Evolutionary conservation across 1,284 basidiomycete species (phyloP).

Genomic region (Rhodotorula sp.): DNA sequence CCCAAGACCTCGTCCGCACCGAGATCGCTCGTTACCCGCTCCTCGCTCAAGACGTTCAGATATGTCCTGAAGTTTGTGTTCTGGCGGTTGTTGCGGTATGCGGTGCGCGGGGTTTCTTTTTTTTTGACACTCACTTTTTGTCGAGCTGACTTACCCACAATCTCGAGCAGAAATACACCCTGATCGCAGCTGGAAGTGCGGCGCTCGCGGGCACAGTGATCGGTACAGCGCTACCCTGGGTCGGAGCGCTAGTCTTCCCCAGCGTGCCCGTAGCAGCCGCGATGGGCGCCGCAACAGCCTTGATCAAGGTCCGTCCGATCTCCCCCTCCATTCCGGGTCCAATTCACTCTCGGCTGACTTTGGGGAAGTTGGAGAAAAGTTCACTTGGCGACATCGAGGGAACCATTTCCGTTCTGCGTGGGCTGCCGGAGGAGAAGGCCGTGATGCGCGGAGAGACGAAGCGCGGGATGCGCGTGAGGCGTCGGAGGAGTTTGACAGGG

Average conservation of each 20-base stretch:
- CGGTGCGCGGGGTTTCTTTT: no score
- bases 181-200: conserved; percentile 24
- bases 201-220: conserved; percentile 27
- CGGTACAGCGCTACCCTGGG: conserved; percentile 23
- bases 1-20: conserved; percentile 46
- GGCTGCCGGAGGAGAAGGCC: conserved; percentile 17
- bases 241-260: conserved; percentile 28
- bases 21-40: conserved; percentile 46
- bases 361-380: no score
- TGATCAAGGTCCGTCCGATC: conserved; percentile 26
- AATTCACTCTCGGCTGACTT: no score
- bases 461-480: conserved; percentile 27
- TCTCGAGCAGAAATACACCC: conserved; percentile 30
- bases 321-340: background rate
- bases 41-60: conserved; percentile 47
- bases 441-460: conserved; percentile 29
- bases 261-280: conserved; percentile 29
- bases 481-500: conserved; percentile 2
- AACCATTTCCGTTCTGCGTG: conserved; percentile 33
- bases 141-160: background rate
- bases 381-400: conserved; percentile 34
- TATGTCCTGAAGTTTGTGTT: conserved; percentile 50
- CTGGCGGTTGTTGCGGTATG: conserved; percentile 48
- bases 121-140: no score
- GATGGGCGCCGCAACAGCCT: conserved; percentile 25